Conservation (phyloP, 2,329 filamentous ascomycete species). For the Penicillium sp. region DNA sequence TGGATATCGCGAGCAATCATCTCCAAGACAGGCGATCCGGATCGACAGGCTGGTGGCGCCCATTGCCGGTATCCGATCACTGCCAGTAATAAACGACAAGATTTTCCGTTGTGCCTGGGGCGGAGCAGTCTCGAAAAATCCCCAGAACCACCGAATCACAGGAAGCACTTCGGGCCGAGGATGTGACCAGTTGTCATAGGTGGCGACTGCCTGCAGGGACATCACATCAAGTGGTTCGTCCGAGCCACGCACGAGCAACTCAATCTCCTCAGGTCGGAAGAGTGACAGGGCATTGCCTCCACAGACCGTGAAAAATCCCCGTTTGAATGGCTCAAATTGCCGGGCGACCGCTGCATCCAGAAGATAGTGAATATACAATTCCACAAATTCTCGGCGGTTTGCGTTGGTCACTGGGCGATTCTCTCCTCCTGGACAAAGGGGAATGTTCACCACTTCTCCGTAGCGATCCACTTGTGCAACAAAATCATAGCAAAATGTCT, state of each 20-base stretch:
- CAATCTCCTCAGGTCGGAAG: conserved; percentile 86
- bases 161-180: conserved; percentile 53
- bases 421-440: conserved; percentile 69
- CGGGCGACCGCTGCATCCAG: conserved; percentile 70
- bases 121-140: conserved; percentile 62
- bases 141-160: conserved; percentile 82
- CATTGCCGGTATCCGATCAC: conserved; percentile 83
- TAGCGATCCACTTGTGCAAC: conserved; percentile 71
- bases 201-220: conserved; percentile 67
- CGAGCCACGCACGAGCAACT: conserved; percentile 76
- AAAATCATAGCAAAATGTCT: conserved; percentile 76
- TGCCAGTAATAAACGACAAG: conserved; percentile 81
- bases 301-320: conserved; percentile 88
- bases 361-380: conserved; percentile 72
- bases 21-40: conserved; percentile 67
- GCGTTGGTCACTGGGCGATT: conserved; percentile 70
- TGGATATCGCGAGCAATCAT: conserved; percentile 69
- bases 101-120: conserved; percentile 69
- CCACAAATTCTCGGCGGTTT: conserved; percentile 80
- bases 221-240: conserved; percentile 76
- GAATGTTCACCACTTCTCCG: conserved; percentile 59
- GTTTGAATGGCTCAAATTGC: conserved; percentile 90
- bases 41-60: conserved; percentile 75
- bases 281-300: conserved; percentile 80
- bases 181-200: conserved; percentile 72